phyloP scores from a whole-genome alignment of 2,329 filamentous ascomycete species.

The Hypoxylon rubiginosum region DNA sequence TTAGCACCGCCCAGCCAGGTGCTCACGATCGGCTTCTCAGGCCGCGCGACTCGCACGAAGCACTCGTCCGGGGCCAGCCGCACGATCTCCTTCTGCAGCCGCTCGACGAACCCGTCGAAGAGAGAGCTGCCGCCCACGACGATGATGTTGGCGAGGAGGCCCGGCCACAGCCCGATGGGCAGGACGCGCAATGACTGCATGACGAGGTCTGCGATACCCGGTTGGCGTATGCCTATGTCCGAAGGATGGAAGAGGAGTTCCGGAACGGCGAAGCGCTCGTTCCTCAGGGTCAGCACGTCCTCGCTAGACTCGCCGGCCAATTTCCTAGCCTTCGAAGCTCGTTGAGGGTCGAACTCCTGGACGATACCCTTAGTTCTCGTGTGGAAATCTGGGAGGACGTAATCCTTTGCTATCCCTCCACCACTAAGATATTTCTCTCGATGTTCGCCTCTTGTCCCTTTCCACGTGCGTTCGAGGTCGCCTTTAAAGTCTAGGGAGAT shows the following conservation, averaged over 20 bases:
- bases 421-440: conserved; percentile 64
- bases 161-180: conserved; percentile 86
- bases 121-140: conserved; percentile 89
- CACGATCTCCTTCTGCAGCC: conserved; percentile 81
- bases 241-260: conserved; percentile 89
- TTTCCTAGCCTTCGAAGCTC: conserved; percentile 66
- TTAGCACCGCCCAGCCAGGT: conserved; percentile 89
- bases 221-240: conserved; percentile 87
- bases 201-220: conserved; percentile 85
- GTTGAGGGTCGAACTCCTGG: conserved; percentile 80
- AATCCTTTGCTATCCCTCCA: conserved; percentile 83
- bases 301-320: conserved; percentile 68
- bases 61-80: conserved; percentile 81
- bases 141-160: conserved; percentile 86
- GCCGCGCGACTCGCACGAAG: conserved; percentile 78
- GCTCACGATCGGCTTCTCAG: conserved; percentile 79
- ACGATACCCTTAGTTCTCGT: conserved; percentile 73
- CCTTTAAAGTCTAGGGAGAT: conserved; percentile 80
- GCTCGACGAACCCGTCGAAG: conserved; percentile 84
- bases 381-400: conserved; percentile 87
- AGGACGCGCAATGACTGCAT: conserved; percentile 81
- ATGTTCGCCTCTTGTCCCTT: conserved; percentile 74
- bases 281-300: conserved; percentile 87
- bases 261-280: conserved; percentile 91
- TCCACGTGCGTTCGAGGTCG: conserved; percentile 89